Base-by-base conservation (phyloP, 164 flowering plant species). In the Tetrastigma voinierianum region DNA sequence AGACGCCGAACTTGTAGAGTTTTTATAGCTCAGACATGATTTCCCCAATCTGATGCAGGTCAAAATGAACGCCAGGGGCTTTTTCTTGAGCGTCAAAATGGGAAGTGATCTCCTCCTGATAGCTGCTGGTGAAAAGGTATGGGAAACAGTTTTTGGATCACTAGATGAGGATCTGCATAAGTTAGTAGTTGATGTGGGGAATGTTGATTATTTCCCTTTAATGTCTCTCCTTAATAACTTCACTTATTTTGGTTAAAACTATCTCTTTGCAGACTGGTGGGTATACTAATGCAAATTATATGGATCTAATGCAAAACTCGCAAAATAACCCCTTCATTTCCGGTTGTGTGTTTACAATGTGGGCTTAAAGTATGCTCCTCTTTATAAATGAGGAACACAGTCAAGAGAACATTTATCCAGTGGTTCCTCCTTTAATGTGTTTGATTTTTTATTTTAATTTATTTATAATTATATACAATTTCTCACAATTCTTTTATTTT, bases 231-330 rank as follows among this genome's bases (percentile, higher is more conserved):
- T n/a, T n/a, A n/a, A 32, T 32, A 32, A 32, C 40, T 61, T 40
- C 17, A 48, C 13, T 61, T 12, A 51, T 62, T 59, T 48, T 23
- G 8, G 47, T 46, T 53, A 68, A 46, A 4, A 21, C 53, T 59
- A 10, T 58, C 76, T 20, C n/a, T 65, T 10, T 81, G 70, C 85
- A 95, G 99, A 82, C 82, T 59, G 99, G 97, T 68, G 97, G 97
- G 43, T 96, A 83, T 72, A 83, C 88, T 2, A 71, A 73, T 60
- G 99, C 99, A 51, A 96, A 96, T 72, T 82, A 74, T 58, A 67
- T 96, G 99, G 99, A 95, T 73, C 69, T 90, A 69, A 84, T 90
- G 94, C 93, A 85, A 78, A 73, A 73, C 89, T 48, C 94, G 93
- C 57, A 80, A 72, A 0, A 21, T 89, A 2, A 56, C 9, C 32